phyloP scores from a whole-genome alignment of 129 eudicot genomes.

The Arctium lappa region DNA sequence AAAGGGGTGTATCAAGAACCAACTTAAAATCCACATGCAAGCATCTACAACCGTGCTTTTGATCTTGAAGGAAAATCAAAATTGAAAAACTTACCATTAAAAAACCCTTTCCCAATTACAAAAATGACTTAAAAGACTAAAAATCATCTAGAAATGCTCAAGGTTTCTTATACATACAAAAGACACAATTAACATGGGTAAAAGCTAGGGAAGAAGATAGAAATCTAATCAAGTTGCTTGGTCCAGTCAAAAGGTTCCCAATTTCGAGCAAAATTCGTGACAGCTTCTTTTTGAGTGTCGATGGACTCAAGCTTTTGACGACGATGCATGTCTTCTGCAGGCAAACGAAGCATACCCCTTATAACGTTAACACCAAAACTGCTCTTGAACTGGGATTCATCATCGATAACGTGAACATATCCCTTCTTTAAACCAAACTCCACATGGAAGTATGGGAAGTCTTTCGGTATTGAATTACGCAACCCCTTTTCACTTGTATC shows the following conservation, averaged over 20 bases:
- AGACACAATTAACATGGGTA: neutral
- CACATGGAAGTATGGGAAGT: slow-evolving; percentile 87
- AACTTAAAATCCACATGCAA: too few relatives aligned
- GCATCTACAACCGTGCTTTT: too few relatives aligned
- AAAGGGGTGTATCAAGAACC: too few relatives aligned
- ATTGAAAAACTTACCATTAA: neutral
- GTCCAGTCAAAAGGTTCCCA: slow-evolving; percentile 98
- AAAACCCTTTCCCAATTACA: neutral
- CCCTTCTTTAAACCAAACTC: slow-evolving; percentile 90
- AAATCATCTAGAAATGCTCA: neutral
- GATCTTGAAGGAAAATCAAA: neutral
- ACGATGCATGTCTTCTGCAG: slow-evolving; percentile 85
- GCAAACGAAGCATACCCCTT: slow-evolving; percentile 74
- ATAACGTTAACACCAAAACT: slow-evolving; percentile 77
- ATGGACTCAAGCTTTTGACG: slow-evolving; percentile 57
- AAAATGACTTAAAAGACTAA: neutral
- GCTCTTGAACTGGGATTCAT: slow-evolving; percentile 66
- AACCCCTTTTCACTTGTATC: slow-evolving; percentile 90
- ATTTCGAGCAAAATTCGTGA: slow-evolving; percentile 44
- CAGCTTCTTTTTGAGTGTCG: slow-evolving; percentile 71
- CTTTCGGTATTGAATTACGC: slow-evolving; percentile 72
- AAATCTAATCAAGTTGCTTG: slow-evolving; percentile 59
- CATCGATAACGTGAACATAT: slow-evolving; percentile 87
- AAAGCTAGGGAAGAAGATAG: neutral
- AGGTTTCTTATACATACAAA: neutral